These are phyloP conservation scores for Cystofilobasidium ferigula DNA, from an alignment of 768 basidiomycete species.

Conservation along the genomic window DNA sequence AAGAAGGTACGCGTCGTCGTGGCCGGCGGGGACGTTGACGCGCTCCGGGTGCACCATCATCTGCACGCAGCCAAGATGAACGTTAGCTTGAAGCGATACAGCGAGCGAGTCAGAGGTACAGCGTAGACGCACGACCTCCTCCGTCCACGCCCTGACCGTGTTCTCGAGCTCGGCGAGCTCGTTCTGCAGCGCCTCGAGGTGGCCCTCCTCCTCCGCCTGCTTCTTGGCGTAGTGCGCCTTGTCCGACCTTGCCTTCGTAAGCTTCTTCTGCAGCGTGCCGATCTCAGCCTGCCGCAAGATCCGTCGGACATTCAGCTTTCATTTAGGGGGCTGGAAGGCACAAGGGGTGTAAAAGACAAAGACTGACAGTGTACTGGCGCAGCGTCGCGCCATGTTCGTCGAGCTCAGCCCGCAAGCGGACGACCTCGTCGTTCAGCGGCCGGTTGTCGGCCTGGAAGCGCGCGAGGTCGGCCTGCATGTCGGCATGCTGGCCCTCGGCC, in stretches of 20 bases:
- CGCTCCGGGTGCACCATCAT: background rate
- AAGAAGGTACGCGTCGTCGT: constrained; percentile 39
- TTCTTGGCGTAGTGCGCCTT: constrained; percentile 36
- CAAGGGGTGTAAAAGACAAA: background rate
- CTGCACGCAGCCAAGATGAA: background rate
- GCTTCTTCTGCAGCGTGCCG: background rate
- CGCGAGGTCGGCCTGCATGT: constrained; percentile 1
- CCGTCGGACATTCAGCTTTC: background rate
- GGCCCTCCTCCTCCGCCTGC: constrained; percentile 33
- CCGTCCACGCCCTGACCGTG: constrained; percentile 1
- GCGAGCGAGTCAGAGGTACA: background rate
- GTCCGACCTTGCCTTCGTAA: constrained; percentile 2
- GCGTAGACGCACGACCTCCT: constrained; percentile 6
- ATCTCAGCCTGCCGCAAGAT: constrained; percentile 39
- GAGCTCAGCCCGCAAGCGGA: background rate
- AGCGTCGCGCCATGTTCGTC: background rate
- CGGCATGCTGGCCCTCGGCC: background rate
- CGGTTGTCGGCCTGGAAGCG: background rate
- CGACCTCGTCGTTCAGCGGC: background rate
- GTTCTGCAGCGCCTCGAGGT: constrained; percentile 30
- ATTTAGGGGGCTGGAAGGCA: background rate
- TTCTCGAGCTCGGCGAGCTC: background rate
- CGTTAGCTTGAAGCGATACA: background rate
- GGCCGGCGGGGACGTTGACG: background rate
- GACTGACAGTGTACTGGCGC: background rate